A percentile compares a stretch with the other conserved stretches of the same genome.
Conservation (phyloP, 1,284 basidiomycete genomes). For the Sphaerobolus stellatus region DNA sequence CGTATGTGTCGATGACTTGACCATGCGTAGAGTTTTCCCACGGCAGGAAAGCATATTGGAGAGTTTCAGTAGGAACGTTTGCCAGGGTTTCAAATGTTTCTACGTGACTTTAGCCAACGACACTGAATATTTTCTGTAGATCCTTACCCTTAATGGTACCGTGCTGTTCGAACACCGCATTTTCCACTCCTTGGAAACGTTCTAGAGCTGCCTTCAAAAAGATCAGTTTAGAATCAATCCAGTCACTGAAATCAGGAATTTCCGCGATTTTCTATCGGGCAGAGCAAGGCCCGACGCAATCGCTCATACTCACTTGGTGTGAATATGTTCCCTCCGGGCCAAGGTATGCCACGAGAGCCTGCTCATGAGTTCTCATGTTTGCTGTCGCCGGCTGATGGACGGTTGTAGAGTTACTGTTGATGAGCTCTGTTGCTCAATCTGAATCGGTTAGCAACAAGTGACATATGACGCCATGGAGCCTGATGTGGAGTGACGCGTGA, state of each 20-base stretch:
- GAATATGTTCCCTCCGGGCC: conserved; percentile 76
- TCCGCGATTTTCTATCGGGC: background rate
- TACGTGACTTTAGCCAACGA: background rate
- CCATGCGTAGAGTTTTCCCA: conserved; percentile 78
- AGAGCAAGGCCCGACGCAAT: too few species aligned
- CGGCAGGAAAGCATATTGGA: conserved; percentile 59
- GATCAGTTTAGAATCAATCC: background rate
- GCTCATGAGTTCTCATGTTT: too few species aligned
- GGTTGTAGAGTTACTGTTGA: too few species aligned
- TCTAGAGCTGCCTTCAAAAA: conserved; percentile 56
- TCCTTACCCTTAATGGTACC: conserved; percentile 53
- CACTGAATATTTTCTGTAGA: background rate
- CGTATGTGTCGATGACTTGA: conserved; percentile 71
- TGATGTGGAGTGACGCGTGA: too few species aligned
- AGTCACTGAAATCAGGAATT: background rate
- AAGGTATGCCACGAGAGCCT: conserved; percentile 57
- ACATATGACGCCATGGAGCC: too few species aligned
- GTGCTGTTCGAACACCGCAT: conserved; percentile 12
- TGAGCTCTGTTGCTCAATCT: too few species aligned
- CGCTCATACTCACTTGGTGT: conserved; percentile 61
- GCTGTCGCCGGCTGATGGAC: too few species aligned
- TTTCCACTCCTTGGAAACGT: conserved; percentile 50
- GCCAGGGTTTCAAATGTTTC: background rate
- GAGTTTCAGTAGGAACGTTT: conserved; percentile 18
- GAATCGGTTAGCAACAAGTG: too few species aligned